Conservation (phyloP, 1,284 basidiomycete species). For the Cutaneotrichosporon sp. region DNA sequence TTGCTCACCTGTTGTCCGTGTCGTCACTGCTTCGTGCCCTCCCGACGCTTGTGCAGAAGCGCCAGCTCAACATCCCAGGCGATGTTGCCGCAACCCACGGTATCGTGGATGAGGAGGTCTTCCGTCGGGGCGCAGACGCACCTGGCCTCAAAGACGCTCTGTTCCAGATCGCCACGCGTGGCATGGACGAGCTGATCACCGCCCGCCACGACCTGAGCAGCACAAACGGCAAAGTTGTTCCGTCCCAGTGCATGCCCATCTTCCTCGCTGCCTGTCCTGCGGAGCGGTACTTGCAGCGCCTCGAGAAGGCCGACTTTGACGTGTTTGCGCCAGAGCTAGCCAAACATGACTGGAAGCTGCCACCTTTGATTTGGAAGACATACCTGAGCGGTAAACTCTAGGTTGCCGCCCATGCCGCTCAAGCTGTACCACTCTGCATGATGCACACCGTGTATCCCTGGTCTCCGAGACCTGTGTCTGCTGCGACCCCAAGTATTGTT, state of each 20-base stretch:
- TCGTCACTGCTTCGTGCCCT: slow-evolving; percentile 62
- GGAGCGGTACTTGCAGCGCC: slow-evolving; percentile 58
- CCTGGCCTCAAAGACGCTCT: slow-evolving; percentile 58
- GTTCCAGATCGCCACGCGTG: slow-evolving; percentile 81
- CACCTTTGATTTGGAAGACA: slow-evolving; percentile 76
- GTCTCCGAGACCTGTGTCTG: no score
- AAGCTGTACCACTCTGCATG: no score
- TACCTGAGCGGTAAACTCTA: slow-evolving; percentile 50
- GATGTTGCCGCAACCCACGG: slow-evolving; percentile 75
- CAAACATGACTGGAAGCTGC: slow-evolving; percentile 73
- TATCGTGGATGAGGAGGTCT: slow-evolving; percentile 80
- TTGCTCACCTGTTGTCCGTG: slow-evolving; percentile 50
- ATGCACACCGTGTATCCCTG: no score
- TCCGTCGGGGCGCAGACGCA: slow-evolving; percentile 63
- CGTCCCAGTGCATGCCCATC: slow-evolving; percentile 63
- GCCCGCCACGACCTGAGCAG: slow-evolving; percentile 71
- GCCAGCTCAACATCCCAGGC: slow-evolving; percentile 72
- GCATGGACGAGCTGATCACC: slow-evolving; percentile 84
- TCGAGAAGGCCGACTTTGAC: slow-evolving; percentile 77
- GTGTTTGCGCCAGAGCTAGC: slow-evolving; percentile 68
- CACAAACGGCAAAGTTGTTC: slow-evolving; percentile 57
- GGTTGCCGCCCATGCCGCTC: background rate
- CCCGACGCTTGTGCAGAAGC: slow-evolving; percentile 64
- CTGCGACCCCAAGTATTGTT: no score
- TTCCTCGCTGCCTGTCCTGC: slow-evolving; percentile 76